These are phyloP conservation scores for Trichoderma sp. DNA, from an alignment of 2,329 filamentous ascomycete genomes.

Conservation along the genomic window DNA sequence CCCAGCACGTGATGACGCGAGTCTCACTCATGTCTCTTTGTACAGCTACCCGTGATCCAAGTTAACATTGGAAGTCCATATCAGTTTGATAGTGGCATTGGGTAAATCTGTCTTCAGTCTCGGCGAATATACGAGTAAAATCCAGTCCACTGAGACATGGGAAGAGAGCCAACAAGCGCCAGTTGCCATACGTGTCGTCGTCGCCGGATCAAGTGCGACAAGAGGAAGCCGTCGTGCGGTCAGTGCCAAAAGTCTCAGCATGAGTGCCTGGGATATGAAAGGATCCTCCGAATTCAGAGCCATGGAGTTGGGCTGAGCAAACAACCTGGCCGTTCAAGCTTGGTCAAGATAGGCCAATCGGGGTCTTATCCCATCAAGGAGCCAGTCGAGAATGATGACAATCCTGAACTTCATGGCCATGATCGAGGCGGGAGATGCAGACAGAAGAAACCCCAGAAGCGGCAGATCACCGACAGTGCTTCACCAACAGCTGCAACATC, in stretches of 20 bases:
- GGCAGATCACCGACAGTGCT: neutral
- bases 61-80: neutral
- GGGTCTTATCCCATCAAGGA: neutral
- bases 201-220: neutral
- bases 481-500: neutral
- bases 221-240: neutral
- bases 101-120: neutral
- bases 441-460: neutral
- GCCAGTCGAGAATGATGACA: rapidly evolving
- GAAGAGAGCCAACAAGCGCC: neutral
- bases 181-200: neutral
- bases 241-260: neutral
- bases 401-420: neutral
- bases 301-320: neutral
- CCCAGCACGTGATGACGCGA: neutral
- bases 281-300: neutral
- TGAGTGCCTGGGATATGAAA: neutral
- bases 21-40: neutral
- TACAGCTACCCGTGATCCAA: neutral
- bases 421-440: neutral
- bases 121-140: neutral
- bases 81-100: neutral
- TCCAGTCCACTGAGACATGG: neutral
- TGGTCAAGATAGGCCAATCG: neutral
- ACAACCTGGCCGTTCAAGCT: neutral